Evolutionary conservation across 2,329 filamentous ascomycete genomes (phyloP), one percentile per base, ranked within the genome.

Genomic region (Lachnellula occidentalis): DNA sequence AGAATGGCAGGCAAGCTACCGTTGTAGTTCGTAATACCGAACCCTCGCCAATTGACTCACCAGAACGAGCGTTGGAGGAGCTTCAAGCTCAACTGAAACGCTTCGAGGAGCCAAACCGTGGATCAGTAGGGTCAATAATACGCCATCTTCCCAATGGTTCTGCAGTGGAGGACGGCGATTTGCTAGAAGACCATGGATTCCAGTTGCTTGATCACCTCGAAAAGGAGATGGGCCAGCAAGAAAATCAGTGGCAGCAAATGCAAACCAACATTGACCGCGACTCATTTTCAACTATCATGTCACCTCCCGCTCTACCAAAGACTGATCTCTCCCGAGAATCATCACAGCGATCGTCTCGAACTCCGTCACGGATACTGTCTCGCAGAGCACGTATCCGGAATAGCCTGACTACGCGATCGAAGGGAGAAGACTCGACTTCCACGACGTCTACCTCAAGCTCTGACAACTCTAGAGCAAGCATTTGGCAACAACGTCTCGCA

Each of bases 161-260:
- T 27, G 14, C 43, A 24, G 21, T 12, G 24, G 43, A 45, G 22
- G 43, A 45, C 12, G 11, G 41, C 41, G 19, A 21, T 41, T 50
- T 27, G 1, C 48, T 56, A 11, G 51, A 59, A 27, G 48, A 60
- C 21, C 37, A 27, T 8, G 58, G 64, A n/a, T 48, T 66, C 15
- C 57, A 45, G 50, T 72, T 85, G 3, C 70, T 87, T 1, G 77
- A 80, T 34, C 78, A 82, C 56, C 70, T 87, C 1, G 83, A 87
- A 64, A 73, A 72, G 57, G 83, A 87, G 66, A 81, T 86, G 76
- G 80, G 77, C 0, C 67, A 75, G 59, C 79, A 86, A 64, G 80
- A 83, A 64, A 74, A 74, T 51, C 76, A 79, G 59, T 86, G 83
- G 83, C 76, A 79, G 53, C 71, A 76, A 48, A 76, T 85, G 70